Base-by-base conservation (phyloP, 2,329 filamentous ascomycete genomes). In the Aspergillus hiratsukae region DNA sequence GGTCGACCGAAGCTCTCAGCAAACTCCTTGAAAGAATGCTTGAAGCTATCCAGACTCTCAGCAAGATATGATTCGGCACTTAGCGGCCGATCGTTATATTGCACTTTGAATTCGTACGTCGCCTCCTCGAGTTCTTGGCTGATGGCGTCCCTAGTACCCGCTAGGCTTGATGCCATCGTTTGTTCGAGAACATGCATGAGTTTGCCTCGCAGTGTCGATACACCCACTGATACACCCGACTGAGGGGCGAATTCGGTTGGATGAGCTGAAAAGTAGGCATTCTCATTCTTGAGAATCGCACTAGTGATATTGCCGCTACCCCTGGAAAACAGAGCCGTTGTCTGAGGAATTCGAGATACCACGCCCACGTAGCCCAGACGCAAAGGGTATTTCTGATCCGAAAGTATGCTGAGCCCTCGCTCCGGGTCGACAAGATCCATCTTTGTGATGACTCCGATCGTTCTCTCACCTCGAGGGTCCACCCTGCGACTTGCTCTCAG, bases 401-500 rank as follows among this genome's bases (percentile, higher is more conserved):
- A 87, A 21, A 99, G 80, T 31, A 99, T 90, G 37, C 84, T 81
- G 14, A 85, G 83, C 29, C 92, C 94, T 56, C 93, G 86, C 7
- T 80, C 78, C 3, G 94, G 83, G 64, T 97, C 93, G 7, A 99
- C 92, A 23, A 99, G 81, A 68, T 99, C 94, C 93, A 99, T 97
- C 78, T 99, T 99, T 3, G 94, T 99, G 45, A 99, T 87, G n/a
- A 99, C 94, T 48, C 94, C 94, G 69, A 99, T 99, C 0, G 94
- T 99, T 60, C 94, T 84, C 76, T 99, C 94, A 54, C 94, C 94
- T 58, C 94, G 83, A 1, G 94, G 94, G 68, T 99, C 94, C 28
- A 97, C 92, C 64, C 93, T 84, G 60, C 94, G 84, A 64, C 92
- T 96, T 19, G 94, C 91, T 64, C 92, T 83, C 25, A 99, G 76